A percentile compares a stretch with the other conserved stretches of the same genome.
Evolutionary conservation across 768 basidiomycete genomes (phyloP).

Genomic region (Panus rudis): DNA sequence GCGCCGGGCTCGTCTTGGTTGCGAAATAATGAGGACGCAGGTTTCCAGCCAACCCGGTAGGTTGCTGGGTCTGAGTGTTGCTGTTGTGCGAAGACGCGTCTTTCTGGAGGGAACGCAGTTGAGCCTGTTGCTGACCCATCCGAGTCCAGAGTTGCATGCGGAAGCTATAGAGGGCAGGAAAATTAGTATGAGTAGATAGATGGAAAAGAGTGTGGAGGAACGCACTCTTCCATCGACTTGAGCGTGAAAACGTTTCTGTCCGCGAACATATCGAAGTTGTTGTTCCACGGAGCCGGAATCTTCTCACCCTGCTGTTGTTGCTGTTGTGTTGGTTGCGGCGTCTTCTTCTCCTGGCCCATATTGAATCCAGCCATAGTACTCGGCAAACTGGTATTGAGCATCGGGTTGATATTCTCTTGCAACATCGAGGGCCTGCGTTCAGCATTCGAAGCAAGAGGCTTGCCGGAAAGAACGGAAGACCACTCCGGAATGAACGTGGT

Average conservation of each 20-base stretch:
- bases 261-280: constrained; percentile 69
- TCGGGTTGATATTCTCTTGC: constrained; percentile 78
- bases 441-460: constrained; percentile 18
- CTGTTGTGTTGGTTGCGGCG: constrained; percentile 18
- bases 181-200: constrained; percentile 7
- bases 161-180: constrained; percentile 32
- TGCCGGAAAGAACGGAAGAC: constrained; percentile 25
- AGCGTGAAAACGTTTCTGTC: constrained; percentile 82
- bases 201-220: constrained; percentile 14
- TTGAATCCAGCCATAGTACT: constrained; percentile 18
- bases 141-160: constrained; percentile 91
- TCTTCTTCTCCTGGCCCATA: constrained; percentile 19
- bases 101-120: constrained; percentile 29
- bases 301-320: constrained; percentile 15
- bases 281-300: constrained; percentile 21
- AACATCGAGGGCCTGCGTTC: constrained; percentile 27
- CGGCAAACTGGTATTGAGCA: constrained; percentile 43
- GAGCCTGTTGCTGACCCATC: constrained; percentile 70
- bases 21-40: constrained; percentile 35
- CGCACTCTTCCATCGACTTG: constrained; percentile 77
- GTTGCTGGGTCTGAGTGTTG: constrained; percentile 9
- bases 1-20: constrained; percentile 15
- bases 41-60: constrained; percentile 23
- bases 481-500: constrained; percentile 73
- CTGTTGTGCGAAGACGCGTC: constrained; percentile 5